Conservation (phyloP, 1,284 basidiomycete genomes). For the Trametes pubescens region DNA sequence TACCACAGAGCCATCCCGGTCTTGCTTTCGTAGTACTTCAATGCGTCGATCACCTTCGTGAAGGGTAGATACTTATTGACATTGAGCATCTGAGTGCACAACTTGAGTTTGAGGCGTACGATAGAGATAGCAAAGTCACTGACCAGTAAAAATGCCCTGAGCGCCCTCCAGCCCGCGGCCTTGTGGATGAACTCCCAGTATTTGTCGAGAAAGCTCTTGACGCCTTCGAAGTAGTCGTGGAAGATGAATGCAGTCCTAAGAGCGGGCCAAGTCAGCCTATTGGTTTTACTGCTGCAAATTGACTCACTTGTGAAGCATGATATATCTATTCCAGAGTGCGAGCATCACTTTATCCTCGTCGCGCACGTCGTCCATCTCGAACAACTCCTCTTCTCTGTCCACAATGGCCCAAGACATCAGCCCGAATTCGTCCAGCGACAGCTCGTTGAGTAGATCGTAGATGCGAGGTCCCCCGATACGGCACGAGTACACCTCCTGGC, state of each 20-base stretch:
- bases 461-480: conserved; percentile 69
- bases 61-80: conserved; percentile 35
- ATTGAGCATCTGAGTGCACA: conserved; percentile 30
- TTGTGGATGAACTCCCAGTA: conserved; percentile 71
- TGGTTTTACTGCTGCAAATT: background rate
- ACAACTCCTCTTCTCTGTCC: conserved; percentile 77
- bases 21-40: conserved; percentile 38
- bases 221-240: conserved; percentile 57
- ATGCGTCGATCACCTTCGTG: conserved; percentile 25
- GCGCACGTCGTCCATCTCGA: conserved; percentile 67
- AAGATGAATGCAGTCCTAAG: conserved; percentile 60
- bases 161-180: conserved; percentile 71
- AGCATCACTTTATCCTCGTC: conserved; percentile 81
- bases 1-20: conserved; percentile 42
- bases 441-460: conserved; percentile 66
- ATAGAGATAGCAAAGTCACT: conserved; percentile 22
- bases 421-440: conserved; percentile 67
- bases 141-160: conserved; percentile 69
- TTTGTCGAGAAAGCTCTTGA: conserved; percentile 59
- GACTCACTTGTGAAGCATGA: conserved; percentile 64
- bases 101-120: background rate
- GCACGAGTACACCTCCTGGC: conserved; percentile 57
- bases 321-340: conserved; percentile 79
- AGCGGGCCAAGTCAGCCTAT: conserved; percentile 4
- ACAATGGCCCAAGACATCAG: conserved; percentile 70